Evolutionary conservation across 2,329 filamentous ascomycete genomes (phyloP).

Genomic region (Aspergillus tanneri): DNA sequence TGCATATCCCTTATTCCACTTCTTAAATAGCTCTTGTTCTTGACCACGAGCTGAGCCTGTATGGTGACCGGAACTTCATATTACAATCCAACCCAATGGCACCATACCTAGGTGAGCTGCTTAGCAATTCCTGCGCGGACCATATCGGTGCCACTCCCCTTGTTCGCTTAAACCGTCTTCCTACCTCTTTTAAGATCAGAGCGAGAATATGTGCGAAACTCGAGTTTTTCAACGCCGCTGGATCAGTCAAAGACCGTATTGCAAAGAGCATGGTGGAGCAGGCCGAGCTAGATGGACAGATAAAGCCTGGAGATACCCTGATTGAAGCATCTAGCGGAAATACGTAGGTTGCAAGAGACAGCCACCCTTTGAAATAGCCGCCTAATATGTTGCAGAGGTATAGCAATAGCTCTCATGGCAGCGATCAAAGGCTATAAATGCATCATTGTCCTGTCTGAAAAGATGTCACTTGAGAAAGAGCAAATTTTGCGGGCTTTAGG

Average conservation of each 20-base stretch:
- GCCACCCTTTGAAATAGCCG: background rate
- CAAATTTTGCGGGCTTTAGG: slow-evolving; percentile 82
- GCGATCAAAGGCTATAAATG: slow-evolving; percentile 91
- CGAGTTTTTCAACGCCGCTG: slow-evolving; percentile 60
- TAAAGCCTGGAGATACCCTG: slow-evolving; percentile 86
- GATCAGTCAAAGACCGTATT: slow-evolving; percentile 72
- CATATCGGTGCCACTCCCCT: slow-evolving; percentile 86
- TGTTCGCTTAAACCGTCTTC: slow-evolving; percentile 58
- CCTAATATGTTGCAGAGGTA: slow-evolving; percentile 56
- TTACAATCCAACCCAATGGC: background rate
- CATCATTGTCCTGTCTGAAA: slow-evolving; percentile 91
- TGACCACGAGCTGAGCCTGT: too few relatives aligned
- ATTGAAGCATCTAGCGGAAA: slow-evolving; percentile 92
- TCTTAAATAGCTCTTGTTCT: too few relatives aligned
- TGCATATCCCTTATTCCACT: too few relatives aligned
- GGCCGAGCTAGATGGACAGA: slow-evolving; percentile 78
- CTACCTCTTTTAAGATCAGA: slow-evolving; percentile 77
- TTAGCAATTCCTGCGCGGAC: slow-evolving; percentile 65
- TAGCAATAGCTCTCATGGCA: slow-evolving; percentile 85
- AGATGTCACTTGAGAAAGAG: slow-evolving; percentile 95
- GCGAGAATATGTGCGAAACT: slow-evolving; percentile 79
- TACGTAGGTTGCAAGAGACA: slow-evolving; percentile 49
- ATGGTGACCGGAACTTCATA: too few relatives aligned
- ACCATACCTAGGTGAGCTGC: slow-evolving; percentile 20
- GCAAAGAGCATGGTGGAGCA: slow-evolving; percentile 89